These are phyloP conservation scores for Metschnikowia cerradonensis DNA, from an alignment of 805 yeast genomes.

Conservation along the genomic window DNA sequence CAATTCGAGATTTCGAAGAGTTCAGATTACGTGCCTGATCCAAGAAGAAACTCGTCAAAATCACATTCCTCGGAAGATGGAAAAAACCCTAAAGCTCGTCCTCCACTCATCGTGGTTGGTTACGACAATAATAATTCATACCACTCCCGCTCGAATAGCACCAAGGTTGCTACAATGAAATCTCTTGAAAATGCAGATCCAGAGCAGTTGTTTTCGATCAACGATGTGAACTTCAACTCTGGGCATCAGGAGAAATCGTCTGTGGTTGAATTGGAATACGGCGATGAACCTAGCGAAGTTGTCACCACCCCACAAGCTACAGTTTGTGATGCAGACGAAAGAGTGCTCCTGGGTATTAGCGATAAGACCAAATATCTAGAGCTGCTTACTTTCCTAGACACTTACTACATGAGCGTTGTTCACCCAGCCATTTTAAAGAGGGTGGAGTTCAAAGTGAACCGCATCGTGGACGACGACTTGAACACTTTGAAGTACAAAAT, in stretches of 20 bases:
- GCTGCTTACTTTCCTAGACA: conserved; percentile 2
- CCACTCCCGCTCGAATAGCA: not conserved
- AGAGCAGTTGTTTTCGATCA: not conserved
- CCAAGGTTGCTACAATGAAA: not conserved
- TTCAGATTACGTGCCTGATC: not conserved
- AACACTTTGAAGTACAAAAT: conserved; percentile 9
- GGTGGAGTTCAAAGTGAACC: conserved; percentile 2
- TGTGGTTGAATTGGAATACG: conserved; percentile 4
- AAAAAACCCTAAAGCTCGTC: not conserved
- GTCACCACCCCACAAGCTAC: not conserved
- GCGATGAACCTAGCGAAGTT: not conserved
- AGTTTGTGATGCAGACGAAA: not conserved
- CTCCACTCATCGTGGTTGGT: conserved; percentile 1
- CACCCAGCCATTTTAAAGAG: conserved; percentile 9
- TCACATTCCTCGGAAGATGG: conserved; percentile 1
- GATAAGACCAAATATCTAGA: not conserved
- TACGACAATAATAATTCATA: not conserved
- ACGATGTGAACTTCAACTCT: not conserved
- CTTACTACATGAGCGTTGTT: conserved; percentile 9
- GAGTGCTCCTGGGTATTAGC: not conserved
- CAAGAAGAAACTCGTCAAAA: not conserved
- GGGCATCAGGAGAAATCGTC: conserved; percentile 4
- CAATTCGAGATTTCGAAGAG: not conserved
- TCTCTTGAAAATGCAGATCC: not conserved
- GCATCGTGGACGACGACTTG: conserved; percentile 6